Conservation (phyloP, 306 rosid species). For the Macrotyloma uniflorum region DNA sequence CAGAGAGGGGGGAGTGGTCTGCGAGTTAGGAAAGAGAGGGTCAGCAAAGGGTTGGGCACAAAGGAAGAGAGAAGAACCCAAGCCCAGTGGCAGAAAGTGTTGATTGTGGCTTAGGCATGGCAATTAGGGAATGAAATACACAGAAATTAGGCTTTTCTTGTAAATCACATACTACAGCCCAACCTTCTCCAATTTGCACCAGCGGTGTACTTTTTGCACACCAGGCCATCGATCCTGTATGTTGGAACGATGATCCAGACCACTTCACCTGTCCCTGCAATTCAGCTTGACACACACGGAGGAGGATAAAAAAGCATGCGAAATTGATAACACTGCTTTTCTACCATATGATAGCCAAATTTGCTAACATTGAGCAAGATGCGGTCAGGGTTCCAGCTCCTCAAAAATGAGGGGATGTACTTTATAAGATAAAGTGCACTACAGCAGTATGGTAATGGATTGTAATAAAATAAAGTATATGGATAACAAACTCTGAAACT, state of each 20-base stretch:
- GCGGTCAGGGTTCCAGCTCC: background rate
- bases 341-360: background rate
- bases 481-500: background rate
- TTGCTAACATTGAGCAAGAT: slow-evolving; percentile 4
- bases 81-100: background rate
- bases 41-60: background rate
- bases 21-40: background rate
- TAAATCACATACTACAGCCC: background rate
- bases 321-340: background rate
- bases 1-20: background rate
- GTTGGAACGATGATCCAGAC: background rate
- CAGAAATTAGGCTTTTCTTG: background rate
- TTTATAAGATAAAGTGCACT: background rate
- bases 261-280: background rate
- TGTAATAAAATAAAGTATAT: background rate
- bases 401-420: background rate
- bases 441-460: background rate
- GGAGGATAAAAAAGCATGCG: background rate
- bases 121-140: background rate
- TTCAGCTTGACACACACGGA: background rate
- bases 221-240: background rate
- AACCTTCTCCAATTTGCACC: background rate
- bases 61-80: background rate
- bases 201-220: background rate
- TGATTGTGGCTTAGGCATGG: background rate